Percentiles rank a stretch among this genome's conserved stretches.
Evolutionary conservation across 1,284 basidiomycete species (phyloP).

Genomic region (Athelia psychrophila): DNA sequence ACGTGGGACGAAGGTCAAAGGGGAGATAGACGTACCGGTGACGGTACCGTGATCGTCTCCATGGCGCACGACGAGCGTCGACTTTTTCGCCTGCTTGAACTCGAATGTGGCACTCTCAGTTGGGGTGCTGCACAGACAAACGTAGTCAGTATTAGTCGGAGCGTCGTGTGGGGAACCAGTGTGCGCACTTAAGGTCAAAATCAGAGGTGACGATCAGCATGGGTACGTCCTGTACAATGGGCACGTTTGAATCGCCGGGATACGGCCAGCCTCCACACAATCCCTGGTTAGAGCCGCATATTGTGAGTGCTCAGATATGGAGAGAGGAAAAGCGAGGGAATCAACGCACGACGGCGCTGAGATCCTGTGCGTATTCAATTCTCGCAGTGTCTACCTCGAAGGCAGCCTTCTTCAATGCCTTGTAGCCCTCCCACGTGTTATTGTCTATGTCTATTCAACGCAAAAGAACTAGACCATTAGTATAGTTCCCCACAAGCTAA

Average conservation of each 20-base stretch:
- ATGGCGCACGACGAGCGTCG: neutral
- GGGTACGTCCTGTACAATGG: conserved; percentile 4
- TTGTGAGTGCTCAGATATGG: neutral
- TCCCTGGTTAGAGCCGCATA: neutral
- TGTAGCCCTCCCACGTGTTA: conserved; percentile 11
- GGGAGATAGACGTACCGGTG: neutral
- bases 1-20: too few relatives aligned
- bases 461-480: neutral
- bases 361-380: neutral
- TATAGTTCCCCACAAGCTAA: conserved; percentile 1
- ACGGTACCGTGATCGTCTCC: neutral
- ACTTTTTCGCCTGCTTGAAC: neutral
- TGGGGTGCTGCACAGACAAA: neutral
- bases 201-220: conserved; percentile 6
- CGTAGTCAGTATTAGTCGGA: too few relatives aligned
- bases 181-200: neutral
- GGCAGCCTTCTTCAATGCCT: conserved; percentile 1
- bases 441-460: conserved; percentile 7
- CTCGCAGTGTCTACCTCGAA: neutral
- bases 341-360: neutral
- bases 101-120: neutral
- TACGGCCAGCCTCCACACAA: conserved; percentile 12
- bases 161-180: too few relatives aligned
- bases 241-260: conserved; percentile 5
- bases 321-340: neutral